A percentile compares a stretch with the other conserved stretches of the same genome.
phyloP scores from a whole-genome alignment of 1,139 yeast species.

The Wickerhamomyces sp. region DNA sequence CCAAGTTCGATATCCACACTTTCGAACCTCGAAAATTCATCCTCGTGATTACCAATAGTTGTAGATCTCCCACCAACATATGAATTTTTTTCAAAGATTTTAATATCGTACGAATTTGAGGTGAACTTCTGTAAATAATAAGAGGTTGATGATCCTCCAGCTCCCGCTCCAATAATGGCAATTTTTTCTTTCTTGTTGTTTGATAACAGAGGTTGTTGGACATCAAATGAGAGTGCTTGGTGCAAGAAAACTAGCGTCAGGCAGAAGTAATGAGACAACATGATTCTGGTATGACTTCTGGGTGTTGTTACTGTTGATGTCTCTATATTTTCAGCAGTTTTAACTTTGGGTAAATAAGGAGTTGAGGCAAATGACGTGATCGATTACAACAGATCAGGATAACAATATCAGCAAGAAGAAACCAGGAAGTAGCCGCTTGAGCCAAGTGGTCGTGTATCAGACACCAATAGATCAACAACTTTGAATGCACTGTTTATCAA shows the following conservation, averaged over 20 bases:
- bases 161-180: conserved; percentile 44
- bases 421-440: no score
- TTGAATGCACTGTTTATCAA: no score
- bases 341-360: no score
- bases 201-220: background rate
- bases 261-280: no score
- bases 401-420: no score
- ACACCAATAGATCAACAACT: no score
- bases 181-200: conserved; percentile 11
- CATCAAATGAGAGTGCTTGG: background rate
- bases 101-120: conserved; percentile 25
- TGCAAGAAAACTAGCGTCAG: background rate
- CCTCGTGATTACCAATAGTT: conserved; percentile 22
- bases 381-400: no score
- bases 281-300: no score
- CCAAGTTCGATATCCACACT: conserved; percentile 34
- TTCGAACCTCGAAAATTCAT: conserved; percentile 14
- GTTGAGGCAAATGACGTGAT: no score
- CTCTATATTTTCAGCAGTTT: no score
- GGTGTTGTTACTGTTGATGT: no score
- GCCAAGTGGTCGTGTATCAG: no score
- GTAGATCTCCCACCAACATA: conserved; percentile 37
- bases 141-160: conserved; percentile 41
- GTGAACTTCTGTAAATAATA: conserved; percentile 34
- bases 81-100: conserved; percentile 30